Base-by-base conservation (phyloP, 1,284 basidiomycete species). In the Ustilago curta region DNA sequence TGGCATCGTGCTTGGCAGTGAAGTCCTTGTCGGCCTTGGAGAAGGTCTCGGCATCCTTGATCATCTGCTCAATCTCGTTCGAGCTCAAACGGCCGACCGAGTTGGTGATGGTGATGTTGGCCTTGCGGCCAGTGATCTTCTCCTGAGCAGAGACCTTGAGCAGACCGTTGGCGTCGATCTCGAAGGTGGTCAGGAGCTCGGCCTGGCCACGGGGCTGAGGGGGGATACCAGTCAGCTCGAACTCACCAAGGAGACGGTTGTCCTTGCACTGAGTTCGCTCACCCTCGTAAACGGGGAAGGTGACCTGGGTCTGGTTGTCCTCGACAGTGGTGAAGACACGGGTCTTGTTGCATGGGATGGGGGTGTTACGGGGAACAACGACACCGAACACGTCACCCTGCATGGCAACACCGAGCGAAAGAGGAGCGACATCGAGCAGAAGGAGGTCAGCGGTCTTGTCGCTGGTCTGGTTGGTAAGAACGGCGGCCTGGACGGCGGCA, bases 371-470 rank as follows among this genome's bases (percentile, higher is more conserved):
- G 47, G 82, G 82, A 59, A 84, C 80, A 48, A 84, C 82, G 40
- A 83, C 80, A 78, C 81, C 82, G 67, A 84, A 84, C 49, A 84
- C 81, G 66, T 84, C 83, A 53, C 83, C 83, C 76, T 84, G 83
- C 83, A 84, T 84, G 65, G 82, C 82, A 27, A 84, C 82, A 84
- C 83, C 83, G 80, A 84, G 82, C 70, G 83, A 84, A 59, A 84
- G 83, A 42, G 83, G 83, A 5, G 83, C 81, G 49, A 84, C 83
- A 58, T 84, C 83, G 76, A 84, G 81, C 51, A 84, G 77, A 59
- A 84, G 81, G 40, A 84, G 77, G 74, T 84, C 83, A 52, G 82
- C 81, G 55, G 83, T 84, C 83, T 84, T 84, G 82, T 84, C 83
- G 68, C 77, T 81, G 50, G 82, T 84, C 80, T 84, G 83, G 82